Evolutionary conservation across 352 stramenopile genomes (phyloP).

Genomic region (Pythium brassicae): DNA sequence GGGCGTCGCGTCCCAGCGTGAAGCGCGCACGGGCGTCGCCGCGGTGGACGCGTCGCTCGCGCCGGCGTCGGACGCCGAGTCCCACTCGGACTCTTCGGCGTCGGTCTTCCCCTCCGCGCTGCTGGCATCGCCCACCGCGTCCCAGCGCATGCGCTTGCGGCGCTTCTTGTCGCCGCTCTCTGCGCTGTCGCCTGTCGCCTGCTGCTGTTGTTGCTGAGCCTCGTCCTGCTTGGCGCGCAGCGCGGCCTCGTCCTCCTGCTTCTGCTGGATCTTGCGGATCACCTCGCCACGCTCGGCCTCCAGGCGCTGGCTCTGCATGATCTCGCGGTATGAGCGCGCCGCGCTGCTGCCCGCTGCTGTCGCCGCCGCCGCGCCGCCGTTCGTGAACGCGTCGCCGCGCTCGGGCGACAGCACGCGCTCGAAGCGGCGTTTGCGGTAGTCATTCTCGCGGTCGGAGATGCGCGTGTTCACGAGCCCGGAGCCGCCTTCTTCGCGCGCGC

Average conservation of each 20-base stretch:
- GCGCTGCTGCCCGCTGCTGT: constrained; percentile 19
- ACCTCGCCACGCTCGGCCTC: constrained; percentile 85
- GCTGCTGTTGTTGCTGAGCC: constrained; percentile 13
- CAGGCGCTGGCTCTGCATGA: constrained; percentile 90
- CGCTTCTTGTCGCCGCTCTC: constrained; percentile 48
- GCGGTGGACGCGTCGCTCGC: constrained; percentile 28
- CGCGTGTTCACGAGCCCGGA: constrained; percentile 92
- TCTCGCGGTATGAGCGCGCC: constrained; percentile 77
- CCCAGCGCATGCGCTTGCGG: constrained; percentile 82
- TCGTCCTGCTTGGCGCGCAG: constrained; percentile 26
- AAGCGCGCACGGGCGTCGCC: constrained; percentile 53
- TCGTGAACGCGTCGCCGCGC: constrained; percentile 85
- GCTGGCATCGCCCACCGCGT: constrained; percentile 47
- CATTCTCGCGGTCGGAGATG: constrained; percentile 93
- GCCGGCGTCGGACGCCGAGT: constrained; percentile 43
- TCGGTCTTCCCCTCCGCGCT: constrained; percentile 53
- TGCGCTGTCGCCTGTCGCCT: constrained; percentile 10
- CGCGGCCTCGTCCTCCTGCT: constrained; percentile 61
- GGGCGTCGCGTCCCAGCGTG: constrained; percentile 73
- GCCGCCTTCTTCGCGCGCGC: constrained; percentile 72
- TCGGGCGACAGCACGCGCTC: constrained; percentile 88
- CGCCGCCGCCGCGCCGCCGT: too few relatives aligned
- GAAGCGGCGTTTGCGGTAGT: constrained; percentile 87
- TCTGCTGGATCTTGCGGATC: constrained; percentile 85
- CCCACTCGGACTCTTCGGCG: constrained; percentile 70